phyloP scores from a whole-genome alignment of 352 stramenopile genomes.

The Plasmopara halstedii region DNA sequence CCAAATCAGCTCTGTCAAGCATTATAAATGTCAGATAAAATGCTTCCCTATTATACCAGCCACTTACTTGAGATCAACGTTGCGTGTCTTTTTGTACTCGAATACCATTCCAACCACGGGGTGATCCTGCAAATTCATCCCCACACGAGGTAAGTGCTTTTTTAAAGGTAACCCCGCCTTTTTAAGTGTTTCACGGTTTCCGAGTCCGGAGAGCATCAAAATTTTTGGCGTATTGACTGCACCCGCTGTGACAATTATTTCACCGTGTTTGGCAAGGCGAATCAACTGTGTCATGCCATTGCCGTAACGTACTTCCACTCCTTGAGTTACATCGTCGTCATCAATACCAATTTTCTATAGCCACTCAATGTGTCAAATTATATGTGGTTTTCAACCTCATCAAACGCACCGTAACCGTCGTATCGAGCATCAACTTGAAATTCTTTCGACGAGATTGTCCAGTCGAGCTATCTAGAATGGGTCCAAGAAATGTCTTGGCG shows the following conservation, averaged over 20 bases:
- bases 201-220: slow-evolving; percentile 64
- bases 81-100: slow-evolving; percentile 19
- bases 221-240: slow-evolving; percentile 85
- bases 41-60: not conserved
- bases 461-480: slow-evolving; percentile 32
- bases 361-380: slow-evolving; percentile 1
- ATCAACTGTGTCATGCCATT: slow-evolving; percentile 35
- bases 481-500: slow-evolving; percentile 58
- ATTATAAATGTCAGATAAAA: not conserved
- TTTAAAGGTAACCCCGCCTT: slow-evolving; percentile 40
- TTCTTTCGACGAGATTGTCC: slow-evolving; percentile 27
- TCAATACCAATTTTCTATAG: slow-evolving; percentile 45
- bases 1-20: slow-evolving; percentile 27
- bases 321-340: slow-evolving; percentile 28
- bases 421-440: slow-evolving; percentile 50
- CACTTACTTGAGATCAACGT: slow-evolving; percentile 41
- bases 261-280: slow-evolving; percentile 28
- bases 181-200: slow-evolving; percentile 32
- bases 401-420: slow-evolving; percentile 39
- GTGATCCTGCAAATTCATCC: slow-evolving; percentile 87
- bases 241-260: slow-evolving; percentile 74
- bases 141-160: slow-evolving; percentile 67
- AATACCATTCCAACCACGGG: slow-evolving; percentile 77
- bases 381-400: slow-evolving; percentile 2
- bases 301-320: slow-evolving; percentile 31